Percentiles rank a stretch among this genome's conserved stretches.
These are phyloP conservation scores for Gyrodon lividus DNA, from an alignment of 768 basidiomycete genomes.

Conservation along the genomic window DNA sequence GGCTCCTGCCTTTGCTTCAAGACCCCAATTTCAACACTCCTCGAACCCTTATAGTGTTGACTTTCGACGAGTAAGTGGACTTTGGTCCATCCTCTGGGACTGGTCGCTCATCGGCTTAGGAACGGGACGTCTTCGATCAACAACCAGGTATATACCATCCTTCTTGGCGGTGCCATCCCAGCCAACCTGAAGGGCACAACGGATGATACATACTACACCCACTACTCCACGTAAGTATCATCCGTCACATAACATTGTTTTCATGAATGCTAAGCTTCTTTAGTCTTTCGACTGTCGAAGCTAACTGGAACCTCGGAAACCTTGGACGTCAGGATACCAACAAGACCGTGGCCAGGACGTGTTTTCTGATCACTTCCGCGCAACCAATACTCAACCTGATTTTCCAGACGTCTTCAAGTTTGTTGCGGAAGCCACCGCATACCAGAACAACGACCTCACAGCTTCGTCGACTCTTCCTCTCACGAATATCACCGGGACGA, in stretches of 20 bases:
- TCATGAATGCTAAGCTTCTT: not conserved
- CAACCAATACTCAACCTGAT: not conserved
- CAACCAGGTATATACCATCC: slow-evolving; percentile 46
- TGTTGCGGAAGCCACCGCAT: slow-evolving; percentile 46
- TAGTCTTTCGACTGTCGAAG: slow-evolving; percentile 50
- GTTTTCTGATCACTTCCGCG: not conserved
- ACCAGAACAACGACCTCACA: slow-evolving; percentile 40
- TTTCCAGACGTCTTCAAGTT: slow-evolving; percentile 48
- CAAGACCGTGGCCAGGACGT: slow-evolving; percentile 27
- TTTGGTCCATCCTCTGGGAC: not conserved
- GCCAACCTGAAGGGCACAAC: slow-evolving; percentile 39
- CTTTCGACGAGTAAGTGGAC: slow-evolving; percentile 56
- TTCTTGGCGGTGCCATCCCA: slow-evolving; percentile 47
- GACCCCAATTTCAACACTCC: slow-evolving; percentile 53
- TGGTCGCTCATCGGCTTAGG: slow-evolving; percentile 7
- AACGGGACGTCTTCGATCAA: slow-evolving; percentile 33
- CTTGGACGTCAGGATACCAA: slow-evolving; percentile 58
- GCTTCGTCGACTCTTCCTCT: slow-evolving; percentile 29
- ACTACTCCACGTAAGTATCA: slow-evolving; percentile 45
- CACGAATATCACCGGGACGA: slow-evolving; percentile 38
- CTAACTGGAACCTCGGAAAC: slow-evolving; percentile 58
- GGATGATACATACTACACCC: slow-evolving; percentile 55
- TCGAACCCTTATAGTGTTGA: slow-evolving; percentile 55
- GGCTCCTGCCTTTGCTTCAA: slow-evolving; percentile 49
- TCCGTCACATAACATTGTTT: not conserved